Base-by-base conservation (phyloP, 2,329 filamentous ascomycete genomes). In the Penicillium sp. region DNA sequence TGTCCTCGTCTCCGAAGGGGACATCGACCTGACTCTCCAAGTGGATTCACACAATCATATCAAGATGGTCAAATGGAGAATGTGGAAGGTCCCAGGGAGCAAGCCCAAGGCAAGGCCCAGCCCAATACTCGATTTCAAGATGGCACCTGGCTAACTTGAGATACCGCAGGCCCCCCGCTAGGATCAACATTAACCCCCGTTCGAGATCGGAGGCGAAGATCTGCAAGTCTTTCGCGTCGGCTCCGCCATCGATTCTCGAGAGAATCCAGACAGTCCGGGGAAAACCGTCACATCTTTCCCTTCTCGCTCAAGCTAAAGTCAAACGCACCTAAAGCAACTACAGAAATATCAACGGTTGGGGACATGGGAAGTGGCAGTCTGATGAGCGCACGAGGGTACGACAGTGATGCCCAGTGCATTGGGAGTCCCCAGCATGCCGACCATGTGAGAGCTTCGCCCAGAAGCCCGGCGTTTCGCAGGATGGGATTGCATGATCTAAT, bases 361-460 rank as follows among this genome's bases (percentile, higher is more conserved):
- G 65, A 66, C n/a, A 45, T 70, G 34, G 71, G 68, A 40, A 69
- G 70, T 52, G 74, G 72, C 51, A 75, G 72, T 50, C 58, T 75
- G 55, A 68, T 71, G 60, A 77, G 70, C 36, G 75, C 75, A 36
- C 66, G 65, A 53, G 73, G 68, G 8, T 77, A 78, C 57, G 75
- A 78, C 55, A 77, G 75, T 47, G 75, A 78, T 65, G 75, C 75
- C 11, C 73, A 73, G 33, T 73, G 59, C 38, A 71, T 78, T 41
- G 54, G 66, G 15, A 76, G 70, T 13, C 73, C 75, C 25, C 68
- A 65, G 23, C 65, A 70, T 31, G 44, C 19, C 27, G 58, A 58
- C 6, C 51, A 31, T 5, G 15, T 53, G 13, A 50, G 43, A 11
- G 48, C 45, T 27, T 60, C 61, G 11, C 61, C 59, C 9, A 53